phyloP scores from a whole-genome alignment of 805 yeast genomes.

The Tetrapisispora taiwanensis region DNA sequence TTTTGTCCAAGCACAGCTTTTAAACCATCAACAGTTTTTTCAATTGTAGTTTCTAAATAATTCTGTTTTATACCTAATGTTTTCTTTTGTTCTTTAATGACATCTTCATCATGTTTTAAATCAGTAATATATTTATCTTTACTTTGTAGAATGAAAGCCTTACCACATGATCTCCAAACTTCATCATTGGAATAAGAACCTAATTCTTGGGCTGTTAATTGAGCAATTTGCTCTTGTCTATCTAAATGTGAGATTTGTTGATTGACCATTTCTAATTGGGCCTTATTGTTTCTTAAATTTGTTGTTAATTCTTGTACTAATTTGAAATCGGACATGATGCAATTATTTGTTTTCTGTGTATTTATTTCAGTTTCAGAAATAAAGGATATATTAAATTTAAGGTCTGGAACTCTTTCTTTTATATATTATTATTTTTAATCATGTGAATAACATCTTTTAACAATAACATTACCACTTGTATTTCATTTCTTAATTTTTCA shows the following conservation, averaged over 20 bases:
- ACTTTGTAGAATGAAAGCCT: slow-evolving; percentile 44
- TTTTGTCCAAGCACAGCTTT: slow-evolving; percentile 31
- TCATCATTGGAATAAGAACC: slow-evolving; percentile 36
- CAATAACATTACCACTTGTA: not conserved
- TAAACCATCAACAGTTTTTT: slow-evolving; percentile 60
- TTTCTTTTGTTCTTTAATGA: slow-evolving; percentile 47
- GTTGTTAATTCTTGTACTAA: slow-evolving; percentile 19
- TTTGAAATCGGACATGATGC: not conserved
- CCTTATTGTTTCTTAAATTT: slow-evolving; percentile 19
- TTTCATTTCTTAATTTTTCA: no score
- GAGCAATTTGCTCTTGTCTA: slow-evolving; percentile 37
- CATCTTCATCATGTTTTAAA: slow-evolving; percentile 42
- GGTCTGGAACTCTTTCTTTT: no score
- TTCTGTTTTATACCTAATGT: slow-evolving; percentile 57
- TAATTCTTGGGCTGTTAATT: slow-evolving; percentile 49
- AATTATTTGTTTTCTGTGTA: not conserved
- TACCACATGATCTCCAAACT: slow-evolving; percentile 84
- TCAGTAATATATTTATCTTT: slow-evolving; percentile 37
- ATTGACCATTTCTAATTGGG: slow-evolving; percentile 23
- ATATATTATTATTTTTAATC: no score
- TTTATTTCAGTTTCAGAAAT: no score
- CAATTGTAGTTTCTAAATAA: slow-evolving; percentile 67
- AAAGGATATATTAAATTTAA: no score
- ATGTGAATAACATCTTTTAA: no score
- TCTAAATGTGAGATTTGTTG: slow-evolving; percentile 23